Conservation (phyloP, 2,329 filamentous ascomycete species). For the Penicillium sp. region DNA sequence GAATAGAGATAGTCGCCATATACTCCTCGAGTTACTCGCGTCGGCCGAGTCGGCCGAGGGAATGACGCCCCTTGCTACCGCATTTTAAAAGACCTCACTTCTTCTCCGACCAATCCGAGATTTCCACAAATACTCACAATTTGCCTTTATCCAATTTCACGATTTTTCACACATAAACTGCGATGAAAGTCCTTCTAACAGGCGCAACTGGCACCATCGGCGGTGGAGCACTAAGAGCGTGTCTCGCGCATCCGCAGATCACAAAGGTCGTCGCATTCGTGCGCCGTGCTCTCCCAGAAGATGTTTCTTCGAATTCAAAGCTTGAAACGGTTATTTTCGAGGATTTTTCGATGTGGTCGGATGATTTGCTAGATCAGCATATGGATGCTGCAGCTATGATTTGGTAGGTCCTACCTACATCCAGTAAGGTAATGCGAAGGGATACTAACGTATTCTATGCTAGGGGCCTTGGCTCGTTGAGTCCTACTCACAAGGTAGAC, state of each 20-base stretch:
- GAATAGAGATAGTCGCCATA: neutral
- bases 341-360: neutral
- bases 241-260: neutral
- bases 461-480: neutral
- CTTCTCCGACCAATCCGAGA: neutral
- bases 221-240: neutral
- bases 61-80: neutral
- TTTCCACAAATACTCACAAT: neutral
- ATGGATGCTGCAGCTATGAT: neutral
- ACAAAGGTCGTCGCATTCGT: neutral
- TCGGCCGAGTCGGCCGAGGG: conserved; percentile 3
- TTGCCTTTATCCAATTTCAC: neutral
- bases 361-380: neutral
- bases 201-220: neutral
- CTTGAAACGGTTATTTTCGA: neutral
- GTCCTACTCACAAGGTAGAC: neutral
- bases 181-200: neutral
- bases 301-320: neutral
- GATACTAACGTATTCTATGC: neutral
- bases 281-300: neutral
- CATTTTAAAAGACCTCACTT: neutral
- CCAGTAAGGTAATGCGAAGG: neutral
- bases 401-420: neutral
- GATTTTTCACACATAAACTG: neutral
- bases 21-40: neutral